Percentiles rank a stretch among this genome's conserved stretches.
Conservation (phyloP, 169 alveolate genomes). For the Blepharisma undulans region DNA sequence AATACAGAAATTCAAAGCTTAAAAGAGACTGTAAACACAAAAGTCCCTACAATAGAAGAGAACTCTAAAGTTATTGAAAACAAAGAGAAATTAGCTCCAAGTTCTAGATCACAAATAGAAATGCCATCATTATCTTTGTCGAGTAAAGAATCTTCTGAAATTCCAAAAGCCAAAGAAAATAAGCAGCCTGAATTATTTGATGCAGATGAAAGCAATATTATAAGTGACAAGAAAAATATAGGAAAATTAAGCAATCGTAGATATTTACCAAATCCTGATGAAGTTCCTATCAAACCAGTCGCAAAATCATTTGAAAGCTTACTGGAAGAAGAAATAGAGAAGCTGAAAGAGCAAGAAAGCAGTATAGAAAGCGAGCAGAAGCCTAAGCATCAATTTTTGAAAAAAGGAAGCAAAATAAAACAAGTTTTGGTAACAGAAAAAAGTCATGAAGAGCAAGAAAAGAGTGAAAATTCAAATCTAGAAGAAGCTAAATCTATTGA, state of each 20-base stretch:
- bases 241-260: background rate
- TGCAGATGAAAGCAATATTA: background rate
- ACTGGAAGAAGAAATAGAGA: constrained; percentile 30
- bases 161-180: background rate
- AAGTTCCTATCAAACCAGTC: background rate
- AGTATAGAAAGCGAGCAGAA: background rate
- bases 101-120: background rate
- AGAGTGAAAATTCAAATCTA: background rate
- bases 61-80: background rate
- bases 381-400: constrained; percentile 16
- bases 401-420: constrained; percentile 1
- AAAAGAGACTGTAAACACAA: background rate
- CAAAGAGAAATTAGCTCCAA: background rate
- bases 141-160: background rate
- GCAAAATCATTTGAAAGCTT: constrained; percentile 25
- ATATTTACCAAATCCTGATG: constrained; percentile 16
- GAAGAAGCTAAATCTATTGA: background rate
- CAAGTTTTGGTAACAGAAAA: background rate
- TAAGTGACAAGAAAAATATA: background rate
- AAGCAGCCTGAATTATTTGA: background rate
- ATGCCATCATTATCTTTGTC: background rate
- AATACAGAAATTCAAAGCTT: background rate
- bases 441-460: background rate
- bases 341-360: background rate
- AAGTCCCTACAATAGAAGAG: background rate